phyloP scores from a whole-genome alignment of 2,329 filamentous ascomycete genomes.

The Drechslerella dactyloides region DNA sequence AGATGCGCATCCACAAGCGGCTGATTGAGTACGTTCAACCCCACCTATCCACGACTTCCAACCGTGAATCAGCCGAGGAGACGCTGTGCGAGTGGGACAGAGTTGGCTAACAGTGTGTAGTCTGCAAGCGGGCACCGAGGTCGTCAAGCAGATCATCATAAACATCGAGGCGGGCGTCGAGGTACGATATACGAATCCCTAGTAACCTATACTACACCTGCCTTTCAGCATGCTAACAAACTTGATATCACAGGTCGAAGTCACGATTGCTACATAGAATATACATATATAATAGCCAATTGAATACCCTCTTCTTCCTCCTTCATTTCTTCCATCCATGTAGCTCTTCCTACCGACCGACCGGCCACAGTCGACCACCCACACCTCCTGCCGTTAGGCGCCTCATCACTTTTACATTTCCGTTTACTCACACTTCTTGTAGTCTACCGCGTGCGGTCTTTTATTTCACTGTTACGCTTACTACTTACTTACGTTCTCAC shows the following conservation, averaged over 20 bases:
- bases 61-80: background rate
- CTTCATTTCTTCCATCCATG: slow-evolving; percentile 22
- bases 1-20: slow-evolving; percentile 99
- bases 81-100: too few relatives aligned
- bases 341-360: slow-evolving; percentile 3
- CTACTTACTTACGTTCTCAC: too few relatives aligned
- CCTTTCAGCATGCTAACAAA: background rate
- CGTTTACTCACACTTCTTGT: too few relatives aligned
- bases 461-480: too few relatives aligned
- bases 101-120: slow-evolving; percentile 58
- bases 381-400: too few relatives aligned
- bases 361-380: too few relatives aligned
- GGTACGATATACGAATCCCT: too few relatives aligned
- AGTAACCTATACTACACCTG: too few relatives aligned
- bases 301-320: slow-evolving; percentile 14
- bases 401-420: too few relatives aligned
- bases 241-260: slow-evolving; percentile 67
- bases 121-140: slow-evolving; percentile 95
- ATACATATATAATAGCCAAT: slow-evolving; percentile 19
- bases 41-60: background rate
- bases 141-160: slow-evolving; percentile 95
- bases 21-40: slow-evolving; percentile 77
- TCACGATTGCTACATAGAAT: slow-evolving; percentile 81
- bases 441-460: too few relatives aligned
- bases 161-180: slow-evolving; percentile 94